Percentiles rank a stretch among this genome's conserved stretches.
These are phyloP conservation scores for Fusarium sp. DNA, from an alignment of 2,329 filamentous ascomycete genomes.

Conservation along the genomic window DNA sequence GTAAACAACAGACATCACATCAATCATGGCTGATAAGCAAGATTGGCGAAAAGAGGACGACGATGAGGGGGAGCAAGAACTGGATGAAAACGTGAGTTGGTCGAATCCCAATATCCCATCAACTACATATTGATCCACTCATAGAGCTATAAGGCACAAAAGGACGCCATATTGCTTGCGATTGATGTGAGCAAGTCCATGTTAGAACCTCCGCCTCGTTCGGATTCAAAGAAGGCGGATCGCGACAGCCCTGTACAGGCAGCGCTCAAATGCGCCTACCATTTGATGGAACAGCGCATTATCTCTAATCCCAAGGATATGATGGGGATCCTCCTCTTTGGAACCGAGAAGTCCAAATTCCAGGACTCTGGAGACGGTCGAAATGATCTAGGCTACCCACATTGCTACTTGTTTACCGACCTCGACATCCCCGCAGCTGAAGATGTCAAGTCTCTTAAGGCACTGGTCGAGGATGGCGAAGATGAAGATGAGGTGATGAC, in stretches of 20 bases:
- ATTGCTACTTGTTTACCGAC: constrained; percentile 92
- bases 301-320: constrained; percentile 97
- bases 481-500: constrained; percentile 76
- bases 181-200: constrained; percentile 93
- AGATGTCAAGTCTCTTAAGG: constrained; percentile 85
- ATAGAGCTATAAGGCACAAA: constrained; percentile 89
- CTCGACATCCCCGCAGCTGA: constrained; percentile 88
- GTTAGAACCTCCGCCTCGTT: constrained; percentile 75
- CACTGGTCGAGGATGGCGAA: constrained; percentile 82
- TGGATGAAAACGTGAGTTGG: constrained; percentile 72
- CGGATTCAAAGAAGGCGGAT: constrained; percentile 80
- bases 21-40: constrained; percentile 53
- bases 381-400: constrained; percentile 78
- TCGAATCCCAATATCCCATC: constrained; percentile 2
- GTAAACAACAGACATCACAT: constrained; percentile 20
- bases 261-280: constrained; percentile 92
- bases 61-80: constrained; percentile 71
- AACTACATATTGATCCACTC: constrained; percentile 29
- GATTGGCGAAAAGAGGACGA: constrained; percentile 68
- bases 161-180: constrained; percentile 98
- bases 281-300: constrained; percentile 97
- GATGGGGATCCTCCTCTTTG: constrained; percentile 95
- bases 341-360: constrained; percentile 87
- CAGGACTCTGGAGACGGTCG: constrained; percentile 74
- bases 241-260: constrained; percentile 83